These are phyloP conservation scores for Lentinula aciculospora DNA, from an alignment of 768 basidiomycete genomes.

Conservation along the genomic window DNA sequence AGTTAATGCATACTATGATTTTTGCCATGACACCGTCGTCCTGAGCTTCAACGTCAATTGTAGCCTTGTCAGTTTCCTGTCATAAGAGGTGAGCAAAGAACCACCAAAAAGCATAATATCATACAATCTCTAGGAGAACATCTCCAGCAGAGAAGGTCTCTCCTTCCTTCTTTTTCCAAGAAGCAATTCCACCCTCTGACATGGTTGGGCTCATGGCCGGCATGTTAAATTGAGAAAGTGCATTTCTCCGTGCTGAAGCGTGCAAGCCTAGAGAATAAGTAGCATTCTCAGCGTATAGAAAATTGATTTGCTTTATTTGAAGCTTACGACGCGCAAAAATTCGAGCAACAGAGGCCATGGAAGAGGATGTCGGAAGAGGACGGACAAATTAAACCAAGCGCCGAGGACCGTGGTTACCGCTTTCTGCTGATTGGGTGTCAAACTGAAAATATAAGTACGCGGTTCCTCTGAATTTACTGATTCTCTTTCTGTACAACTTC, in stretches of 20 bases:
- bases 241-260: slow-evolving; percentile 71
- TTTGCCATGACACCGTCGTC: slow-evolving; percentile 96
- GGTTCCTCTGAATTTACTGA: too few species aligned
- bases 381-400: slow-evolving; percentile 5
- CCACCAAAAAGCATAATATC: slow-evolving; percentile 18
- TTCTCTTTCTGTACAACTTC: too few species aligned
- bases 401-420: background rate
- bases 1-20: slow-evolving; percentile 71
- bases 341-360: slow-evolving; percentile 65
- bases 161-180: slow-evolving; percentile 97
- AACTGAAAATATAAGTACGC: too few species aligned
- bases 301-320: background rate
- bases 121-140: slow-evolving; percentile 91
- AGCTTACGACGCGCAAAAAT: slow-evolving; percentile 60
- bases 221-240: slow-evolving; percentile 87
- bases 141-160: slow-evolving; percentile 87
- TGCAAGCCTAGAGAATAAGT: slow-evolving; percentile 62
- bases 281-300: background rate
- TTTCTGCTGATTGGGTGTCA: background rate
- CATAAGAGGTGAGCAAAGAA: slow-evolving; percentile 4
- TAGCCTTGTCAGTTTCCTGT: slow-evolving; percentile 99
- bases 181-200: slow-evolving; percentile 97
- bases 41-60: slow-evolving; percentile 98
- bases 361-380: slow-evolving; percentile 18
- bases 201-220: slow-evolving; percentile 99